Evolutionary conservation across 2,329 filamentous ascomycete genomes (phyloP).

Genomic region (Paracoccidioides lutzii): DNA sequence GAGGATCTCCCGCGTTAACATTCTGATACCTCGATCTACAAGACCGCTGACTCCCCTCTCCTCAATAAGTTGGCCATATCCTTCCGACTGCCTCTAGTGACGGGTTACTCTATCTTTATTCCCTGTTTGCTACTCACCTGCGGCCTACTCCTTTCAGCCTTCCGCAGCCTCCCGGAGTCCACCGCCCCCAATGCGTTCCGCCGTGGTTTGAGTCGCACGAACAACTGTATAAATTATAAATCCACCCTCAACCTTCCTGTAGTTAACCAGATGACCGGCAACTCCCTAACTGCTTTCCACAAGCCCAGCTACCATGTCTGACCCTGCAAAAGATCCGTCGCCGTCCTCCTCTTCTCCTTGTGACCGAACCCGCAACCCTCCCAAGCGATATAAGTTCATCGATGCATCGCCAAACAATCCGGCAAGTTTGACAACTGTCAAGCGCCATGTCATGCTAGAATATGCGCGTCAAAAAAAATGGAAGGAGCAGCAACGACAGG

Average conservation of each 20-base stretch:
- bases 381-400: conserved; percentile 28
- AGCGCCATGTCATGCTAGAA: conserved; percentile 34
- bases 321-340: conserved; percentile 2
- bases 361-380: conserved; percentile 3
- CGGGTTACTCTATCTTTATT: no score
- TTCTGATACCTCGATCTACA: no score
- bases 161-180: not conserved
- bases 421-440: conserved; percentile 28
- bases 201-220: not conserved
- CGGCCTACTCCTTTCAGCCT: not conserved
- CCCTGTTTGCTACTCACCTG: not conserved
- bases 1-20: no score
- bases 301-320: conserved; percentile 8
- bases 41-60: no score
- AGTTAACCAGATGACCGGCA: not conserved
- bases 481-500: conserved; percentile 3
- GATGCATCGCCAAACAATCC: conserved; percentile 26
- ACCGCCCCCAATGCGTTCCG: not conserved
- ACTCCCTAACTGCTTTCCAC: not conserved
- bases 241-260: not conserved
- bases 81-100: no score
- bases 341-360: not conserved
- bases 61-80: no score
- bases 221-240: not conserved
- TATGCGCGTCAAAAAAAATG: conserved; percentile 27